Percentiles rank a stretch among this genome's conserved stretches.
phyloP scores from a whole-genome alignment of 164 flowering plant species.

The Macadamia integrifolia region DNA sequence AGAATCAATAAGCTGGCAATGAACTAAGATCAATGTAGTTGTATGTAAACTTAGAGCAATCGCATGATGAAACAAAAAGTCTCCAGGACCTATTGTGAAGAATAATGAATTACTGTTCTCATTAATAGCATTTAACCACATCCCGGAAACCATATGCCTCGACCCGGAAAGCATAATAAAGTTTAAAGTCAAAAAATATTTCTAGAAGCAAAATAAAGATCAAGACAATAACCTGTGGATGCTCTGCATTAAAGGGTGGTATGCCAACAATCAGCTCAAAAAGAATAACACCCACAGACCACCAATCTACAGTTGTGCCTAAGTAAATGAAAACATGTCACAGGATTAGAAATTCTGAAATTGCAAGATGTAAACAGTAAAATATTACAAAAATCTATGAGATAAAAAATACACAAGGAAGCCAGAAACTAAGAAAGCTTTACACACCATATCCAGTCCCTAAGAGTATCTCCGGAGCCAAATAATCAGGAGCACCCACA shows the following conservation, averaged over 20 bases:
- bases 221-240: constrained; percentile 72
- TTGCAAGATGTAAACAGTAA: neutral
- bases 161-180: no score
- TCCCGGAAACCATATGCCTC: no score
- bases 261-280: constrained; percentile 95
- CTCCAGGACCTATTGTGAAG: no score
- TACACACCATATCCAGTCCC: constrained; percentile 98
- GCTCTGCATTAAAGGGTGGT: constrained; percentile 99
- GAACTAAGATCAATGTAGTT: neutral
- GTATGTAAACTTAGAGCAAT: no score
- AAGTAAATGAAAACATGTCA: constrained; percentile 13
- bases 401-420: no score
- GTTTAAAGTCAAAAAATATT: no score
- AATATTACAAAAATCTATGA: constrained; percentile 1
- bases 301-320: constrained; percentile 99
- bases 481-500: constrained; percentile 98
- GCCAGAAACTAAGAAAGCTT: constrained; percentile 9
- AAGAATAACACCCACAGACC: constrained; percentile 97
- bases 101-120: no score
- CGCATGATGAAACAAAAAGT: no score
- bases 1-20: neutral
- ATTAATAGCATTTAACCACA: no score
- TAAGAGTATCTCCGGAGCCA: constrained; percentile 98
- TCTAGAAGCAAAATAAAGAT: neutral
- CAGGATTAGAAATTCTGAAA: neutral